Evolutionary conservation across 2,329 filamentous ascomycete species (phyloP).

Genomic region (Alternaria sp.): DNA sequence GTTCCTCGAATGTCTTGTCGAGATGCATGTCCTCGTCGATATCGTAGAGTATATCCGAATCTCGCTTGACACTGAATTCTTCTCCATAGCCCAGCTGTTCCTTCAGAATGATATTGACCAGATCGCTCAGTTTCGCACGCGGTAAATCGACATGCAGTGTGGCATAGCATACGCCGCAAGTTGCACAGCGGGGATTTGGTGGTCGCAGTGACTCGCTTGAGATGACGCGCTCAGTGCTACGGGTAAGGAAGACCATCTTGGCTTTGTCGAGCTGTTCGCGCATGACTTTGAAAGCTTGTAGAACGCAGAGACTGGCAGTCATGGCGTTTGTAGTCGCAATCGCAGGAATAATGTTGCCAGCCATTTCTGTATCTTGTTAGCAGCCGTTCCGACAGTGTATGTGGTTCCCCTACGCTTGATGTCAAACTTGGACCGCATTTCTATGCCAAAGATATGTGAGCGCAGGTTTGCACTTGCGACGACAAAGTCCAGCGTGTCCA

Average conservation of each 20-base stretch:
- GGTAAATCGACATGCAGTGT: slow-evolving; percentile 73
- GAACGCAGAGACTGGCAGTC: slow-evolving; percentile 88
- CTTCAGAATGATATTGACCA: slow-evolving; percentile 79
- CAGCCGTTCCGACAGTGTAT: background rate
- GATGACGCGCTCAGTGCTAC: slow-evolving; percentile 66
- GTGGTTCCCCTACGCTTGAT: slow-evolving; percentile 72
- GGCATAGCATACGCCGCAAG: slow-evolving; percentile 79
- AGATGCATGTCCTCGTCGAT: slow-evolving; percentile 88
- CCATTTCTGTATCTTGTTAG: slow-evolving; percentile 73
- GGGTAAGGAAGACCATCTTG: slow-evolving; percentile 87
- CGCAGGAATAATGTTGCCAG: slow-evolving; percentile 97
- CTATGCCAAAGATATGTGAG: slow-evolving; percentile 88
- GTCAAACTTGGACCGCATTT: slow-evolving; percentile 89
- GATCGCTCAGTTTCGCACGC: slow-evolving; percentile 76
- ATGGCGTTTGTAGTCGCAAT: slow-evolving; percentile 99
- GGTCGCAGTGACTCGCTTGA: slow-evolving; percentile 63
- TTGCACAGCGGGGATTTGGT: slow-evolving; percentile 83
- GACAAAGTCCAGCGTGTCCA: slow-evolving; percentile 94
- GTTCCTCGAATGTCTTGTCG: slow-evolving; percentile 76
- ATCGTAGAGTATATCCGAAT: slow-evolving; percentile 80
- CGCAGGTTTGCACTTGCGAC: slow-evolving; percentile 88
- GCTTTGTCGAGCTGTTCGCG: slow-evolving; percentile 71
- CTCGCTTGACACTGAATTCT: slow-evolving; percentile 80
- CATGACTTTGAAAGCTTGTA: slow-evolving; percentile 92
- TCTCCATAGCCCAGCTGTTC: slow-evolving; percentile 77